Evolutionary conservation across 306 rosid genomes (phyloP).

Genomic region (Urtica urens): DNA sequence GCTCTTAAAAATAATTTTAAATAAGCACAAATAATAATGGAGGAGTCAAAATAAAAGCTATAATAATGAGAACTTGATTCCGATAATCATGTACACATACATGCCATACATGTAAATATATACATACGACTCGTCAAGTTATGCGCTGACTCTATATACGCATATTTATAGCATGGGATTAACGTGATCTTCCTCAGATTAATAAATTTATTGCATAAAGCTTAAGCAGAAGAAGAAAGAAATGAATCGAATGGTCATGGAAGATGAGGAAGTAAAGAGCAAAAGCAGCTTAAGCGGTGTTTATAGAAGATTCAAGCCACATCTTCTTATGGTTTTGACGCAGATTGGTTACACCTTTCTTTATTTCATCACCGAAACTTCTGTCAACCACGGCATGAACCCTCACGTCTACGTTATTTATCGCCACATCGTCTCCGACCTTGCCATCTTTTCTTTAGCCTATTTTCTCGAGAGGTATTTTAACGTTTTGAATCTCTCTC

Average conservation of each 20-base stretch:
- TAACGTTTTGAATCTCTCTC: background rate
- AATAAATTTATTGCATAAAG: too few relatives aligned
- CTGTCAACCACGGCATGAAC: conserved; percentile 85
- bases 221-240: conserved; percentile 8
- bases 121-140: too few relatives aligned
- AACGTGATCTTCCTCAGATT: conserved; percentile 10
- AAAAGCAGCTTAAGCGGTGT: background rate
- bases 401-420: conserved; percentile 68
- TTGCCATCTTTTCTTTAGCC: conserved; percentile 57
- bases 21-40: background rate
- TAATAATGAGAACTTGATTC: too few relatives aligned
- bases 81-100: background rate
- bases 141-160: too few relatives aligned
- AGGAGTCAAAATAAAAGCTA: too few relatives aligned
- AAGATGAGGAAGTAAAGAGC: background rate
- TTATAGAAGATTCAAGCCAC: conserved; percentile 50
- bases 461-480: conserved; percentile 64
- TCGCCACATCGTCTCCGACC: conserved; percentile 41
- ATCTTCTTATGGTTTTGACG: conserved; percentile 38
- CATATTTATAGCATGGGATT: background rate
- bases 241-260: background rate
- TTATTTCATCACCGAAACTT: conserved; percentile 55
- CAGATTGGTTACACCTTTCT: conserved; percentile 49
- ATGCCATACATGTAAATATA: background rate
- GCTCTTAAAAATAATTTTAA: background rate